Conservation (phyloP, 306 rosid species). For the Trichosanthes cucumerina region DNA sequence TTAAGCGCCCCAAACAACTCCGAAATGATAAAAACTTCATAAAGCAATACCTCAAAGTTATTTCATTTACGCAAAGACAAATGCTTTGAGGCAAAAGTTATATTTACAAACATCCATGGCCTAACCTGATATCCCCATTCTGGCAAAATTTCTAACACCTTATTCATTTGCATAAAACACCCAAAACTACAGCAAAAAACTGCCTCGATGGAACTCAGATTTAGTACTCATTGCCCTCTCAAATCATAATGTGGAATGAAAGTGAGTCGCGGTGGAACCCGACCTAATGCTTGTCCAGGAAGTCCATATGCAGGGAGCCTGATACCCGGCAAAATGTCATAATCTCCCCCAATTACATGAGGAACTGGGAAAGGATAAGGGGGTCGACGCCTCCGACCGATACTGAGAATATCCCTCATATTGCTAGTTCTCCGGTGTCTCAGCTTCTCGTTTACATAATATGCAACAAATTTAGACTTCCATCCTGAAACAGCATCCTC, state of each 20-base stretch:
- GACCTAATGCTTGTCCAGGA: neutral
- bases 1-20: too few relatives aligned
- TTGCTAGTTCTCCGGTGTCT: neutral
- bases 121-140: neutral
- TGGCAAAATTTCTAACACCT: neutral
- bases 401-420: neutral
- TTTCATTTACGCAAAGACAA: neutral
- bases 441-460: conserved; percentile 23
- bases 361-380: conserved; percentile 18
- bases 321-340: too few relatives aligned
- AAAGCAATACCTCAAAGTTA: neutral
- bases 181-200: neutral
- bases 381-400: conserved; percentile 2
- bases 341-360: conserved; percentile 30
- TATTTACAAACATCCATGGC: neutral
- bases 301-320: conserved; percentile 10
- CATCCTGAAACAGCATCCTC: neutral
- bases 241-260: neutral
- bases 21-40: neutral
- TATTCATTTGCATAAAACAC: neutral
- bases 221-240: neutral
- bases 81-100: neutral
- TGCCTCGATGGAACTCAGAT: neutral
- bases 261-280: neutral
- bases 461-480: conserved; percentile 26